phyloP scores from a whole-genome alignment of 805 yeast species.

The Maudiozyma turicensis region DNA sequence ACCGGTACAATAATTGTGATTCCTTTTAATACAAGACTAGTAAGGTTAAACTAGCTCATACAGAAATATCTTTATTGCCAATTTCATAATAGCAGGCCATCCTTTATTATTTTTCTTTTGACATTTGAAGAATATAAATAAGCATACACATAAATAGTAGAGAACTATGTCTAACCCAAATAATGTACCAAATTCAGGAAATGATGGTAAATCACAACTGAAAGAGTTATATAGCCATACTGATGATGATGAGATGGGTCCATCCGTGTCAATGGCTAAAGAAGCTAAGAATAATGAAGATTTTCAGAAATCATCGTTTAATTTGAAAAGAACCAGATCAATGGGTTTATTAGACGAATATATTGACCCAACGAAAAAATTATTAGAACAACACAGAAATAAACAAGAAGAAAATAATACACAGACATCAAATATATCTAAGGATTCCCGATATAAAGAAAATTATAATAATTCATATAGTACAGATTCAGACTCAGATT shows the following conservation, averaged over 20 bases:
- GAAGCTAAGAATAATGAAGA: conserved; percentile 65
- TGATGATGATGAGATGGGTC: conserved; percentile 29
- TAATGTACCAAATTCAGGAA: background rate
- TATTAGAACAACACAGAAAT: conserved; percentile 18
- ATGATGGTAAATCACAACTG: background rate
- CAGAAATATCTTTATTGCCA: too few species aligned
- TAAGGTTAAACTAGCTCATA: too few species aligned
- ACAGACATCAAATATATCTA: background rate
- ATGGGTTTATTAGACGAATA: conserved; percentile 71
- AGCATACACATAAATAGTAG: background rate
- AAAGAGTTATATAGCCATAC: background rate
- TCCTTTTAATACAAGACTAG: too few species aligned
- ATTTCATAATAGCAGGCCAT: too few species aligned
- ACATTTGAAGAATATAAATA: too few species aligned
- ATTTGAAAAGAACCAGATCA: conserved; percentile 71
- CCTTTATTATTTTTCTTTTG: too few species aligned
- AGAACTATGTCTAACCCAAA: background rate
- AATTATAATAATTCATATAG: background rate
- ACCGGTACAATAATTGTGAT: too few species aligned
- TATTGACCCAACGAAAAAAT: conserved; percentile 38
- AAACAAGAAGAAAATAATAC: conserved; percentile 3
- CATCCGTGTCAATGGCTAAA: conserved; percentile 40
- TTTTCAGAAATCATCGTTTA: conserved; percentile 60
- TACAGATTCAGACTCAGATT: background rate
- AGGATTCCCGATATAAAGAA: background rate